Conservation (phyloP, 164 flowering plant genomes). For the Nymphaea colorata region DNA sequence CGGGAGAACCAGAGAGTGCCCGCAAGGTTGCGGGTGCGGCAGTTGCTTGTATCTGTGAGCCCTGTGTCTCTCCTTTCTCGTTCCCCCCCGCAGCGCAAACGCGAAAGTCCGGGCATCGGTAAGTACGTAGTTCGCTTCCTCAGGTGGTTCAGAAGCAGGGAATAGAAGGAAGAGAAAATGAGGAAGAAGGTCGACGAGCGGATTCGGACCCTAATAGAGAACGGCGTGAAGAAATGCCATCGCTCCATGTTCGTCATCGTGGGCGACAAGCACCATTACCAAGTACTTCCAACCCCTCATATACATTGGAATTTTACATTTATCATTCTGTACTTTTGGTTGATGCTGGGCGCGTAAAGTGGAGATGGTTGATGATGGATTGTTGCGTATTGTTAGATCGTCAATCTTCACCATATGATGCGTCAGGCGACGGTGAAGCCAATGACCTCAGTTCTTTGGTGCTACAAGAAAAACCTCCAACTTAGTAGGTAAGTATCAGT, state of each 20-base stretch:
- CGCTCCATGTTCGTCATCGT: constrained; percentile 81
- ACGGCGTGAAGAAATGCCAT: constrained; percentile 71
- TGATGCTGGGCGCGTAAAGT: neutral
- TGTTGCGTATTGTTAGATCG: constrained; percentile 40
- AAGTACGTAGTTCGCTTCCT: too few relatives aligned
- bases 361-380: neutral
- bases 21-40: too few relatives aligned
- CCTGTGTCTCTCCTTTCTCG: too few relatives aligned
- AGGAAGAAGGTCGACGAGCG: constrained; percentile 97
- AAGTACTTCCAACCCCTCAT: constrained; percentile 24
- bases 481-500: constrained; percentile 61
- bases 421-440: constrained; percentile 53
- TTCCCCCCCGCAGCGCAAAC: too few relatives aligned
- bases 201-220: constrained; percentile 73
- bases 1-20: too few relatives aligned
- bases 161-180: constrained; percentile 22
- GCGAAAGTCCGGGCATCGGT: too few relatives aligned
- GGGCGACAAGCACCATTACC: constrained; percentile 87
- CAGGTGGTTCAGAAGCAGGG: too few relatives aligned
- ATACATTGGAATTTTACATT: neutral
- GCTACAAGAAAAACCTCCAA: constrained; percentile 80
- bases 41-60: too few relatives aligned
- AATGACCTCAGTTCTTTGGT: constrained; percentile 69
- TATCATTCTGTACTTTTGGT: neutral
- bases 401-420: constrained; percentile 71